phyloP scores from a whole-genome alignment of 2,329 filamentous ascomycete species.

The Xylaria sp. region DNA sequence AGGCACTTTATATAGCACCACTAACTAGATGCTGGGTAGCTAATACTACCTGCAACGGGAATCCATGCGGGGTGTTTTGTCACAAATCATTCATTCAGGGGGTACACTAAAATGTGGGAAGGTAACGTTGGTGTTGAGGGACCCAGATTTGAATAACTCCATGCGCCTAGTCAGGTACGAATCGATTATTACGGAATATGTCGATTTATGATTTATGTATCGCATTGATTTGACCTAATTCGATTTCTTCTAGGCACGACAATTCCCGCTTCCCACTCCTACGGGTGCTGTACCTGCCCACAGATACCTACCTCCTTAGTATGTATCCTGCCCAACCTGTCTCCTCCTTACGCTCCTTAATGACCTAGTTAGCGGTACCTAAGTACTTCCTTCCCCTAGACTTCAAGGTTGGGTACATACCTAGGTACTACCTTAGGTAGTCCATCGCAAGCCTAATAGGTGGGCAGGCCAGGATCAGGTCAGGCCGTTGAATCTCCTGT shows the following conservation, averaged over 20 bases:
- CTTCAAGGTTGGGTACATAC: background rate
- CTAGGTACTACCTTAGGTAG: background rate
- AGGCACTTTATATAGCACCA: background rate
- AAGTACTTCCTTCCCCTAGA: background rate
- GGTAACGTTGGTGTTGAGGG: background rate
- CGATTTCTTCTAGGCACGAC: background rate
- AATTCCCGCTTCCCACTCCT: slow-evolving; percentile 3
- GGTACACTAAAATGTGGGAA: background rate
- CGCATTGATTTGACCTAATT: slow-evolving; percentile 12
- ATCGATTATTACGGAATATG: slow-evolving; percentile 4
- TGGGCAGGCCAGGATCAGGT: background rate
- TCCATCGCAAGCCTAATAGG: slow-evolving; percentile 16
- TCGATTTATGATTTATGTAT: background rate
- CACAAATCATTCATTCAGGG: slow-evolving; percentile 10
- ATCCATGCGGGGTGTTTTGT: slow-evolving; percentile 6
- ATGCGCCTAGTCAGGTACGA: background rate
- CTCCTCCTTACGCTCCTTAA: too few relatives aligned
- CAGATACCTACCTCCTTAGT: too few relatives aligned
- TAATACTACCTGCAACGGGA: background rate
- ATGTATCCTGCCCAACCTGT: too few relatives aligned
- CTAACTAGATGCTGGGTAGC: background rate
- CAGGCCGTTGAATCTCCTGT: background rate
- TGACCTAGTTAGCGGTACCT: background rate
- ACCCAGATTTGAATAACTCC: background rate
- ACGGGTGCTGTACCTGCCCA: background rate